These are phyloP conservation scores for Angomonas ambiguus DNA, from an alignment of 208 protist species.

Conservation along the genomic window DNA sequence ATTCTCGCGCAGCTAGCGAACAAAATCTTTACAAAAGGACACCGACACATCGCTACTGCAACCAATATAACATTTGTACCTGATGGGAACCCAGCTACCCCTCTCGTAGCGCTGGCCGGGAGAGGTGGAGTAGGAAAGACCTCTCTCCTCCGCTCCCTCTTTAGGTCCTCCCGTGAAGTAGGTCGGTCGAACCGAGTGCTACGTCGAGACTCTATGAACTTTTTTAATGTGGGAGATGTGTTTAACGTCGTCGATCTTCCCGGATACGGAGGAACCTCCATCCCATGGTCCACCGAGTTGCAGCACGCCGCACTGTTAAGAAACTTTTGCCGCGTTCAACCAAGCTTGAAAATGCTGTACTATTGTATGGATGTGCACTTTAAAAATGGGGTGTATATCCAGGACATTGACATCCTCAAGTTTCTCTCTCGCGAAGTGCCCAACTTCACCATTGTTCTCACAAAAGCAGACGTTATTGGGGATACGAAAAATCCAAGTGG, in stretches of 20 bases:
- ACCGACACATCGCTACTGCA: slow-evolving; percentile 63
- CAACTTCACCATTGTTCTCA: slow-evolving; percentile 88
- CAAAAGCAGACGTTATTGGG: slow-evolving; percentile 77
- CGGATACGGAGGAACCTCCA: slow-evolving; percentile 73
- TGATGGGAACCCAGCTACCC: slow-evolving; percentile 79
- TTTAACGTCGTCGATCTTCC: slow-evolving; percentile 85
- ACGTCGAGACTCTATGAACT: slow-evolving; percentile 84
- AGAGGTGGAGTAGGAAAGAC: slow-evolving; percentile 68
- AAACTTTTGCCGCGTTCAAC: slow-evolving; percentile 75
- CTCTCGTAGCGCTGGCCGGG: slow-evolving; percentile 72
- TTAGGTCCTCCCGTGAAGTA: slow-evolving; percentile 61
- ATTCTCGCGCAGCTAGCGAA: slow-evolving; percentile 73
- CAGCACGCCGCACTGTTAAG: slow-evolving; percentile 80
- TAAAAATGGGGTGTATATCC: slow-evolving; percentile 77
- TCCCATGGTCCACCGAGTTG: slow-evolving; percentile 77
- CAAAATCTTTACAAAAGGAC: slow-evolving; percentile 80
- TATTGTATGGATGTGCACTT: slow-evolving; percentile 91
- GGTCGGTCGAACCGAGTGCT: slow-evolving; percentile 68
- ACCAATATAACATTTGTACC: slow-evolving; percentile 80
- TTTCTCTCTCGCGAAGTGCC: slow-evolving; percentile 81
- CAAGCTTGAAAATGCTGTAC: slow-evolving; percentile 88
- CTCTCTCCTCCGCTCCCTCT: slow-evolving; percentile 73
- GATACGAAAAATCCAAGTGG: slow-evolving; percentile 24
- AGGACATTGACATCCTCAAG: slow-evolving; percentile 82
- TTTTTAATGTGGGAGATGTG: slow-evolving; percentile 79